Evolutionary conservation across 1,139 yeast species (phyloP).

Genomic region (Pichia sp.): DNA sequence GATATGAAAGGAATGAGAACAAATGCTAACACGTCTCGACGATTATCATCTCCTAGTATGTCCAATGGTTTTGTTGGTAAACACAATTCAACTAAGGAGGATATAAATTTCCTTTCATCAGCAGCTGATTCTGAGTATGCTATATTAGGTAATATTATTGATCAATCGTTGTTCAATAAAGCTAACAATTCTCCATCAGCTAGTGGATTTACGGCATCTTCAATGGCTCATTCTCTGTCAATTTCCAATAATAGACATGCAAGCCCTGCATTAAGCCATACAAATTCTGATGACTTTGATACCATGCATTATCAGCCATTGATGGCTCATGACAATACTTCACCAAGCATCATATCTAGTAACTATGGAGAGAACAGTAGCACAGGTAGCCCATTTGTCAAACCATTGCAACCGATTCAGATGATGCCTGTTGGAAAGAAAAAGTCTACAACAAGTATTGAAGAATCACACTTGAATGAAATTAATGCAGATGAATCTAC

Average conservation of each 20-base stretch:
- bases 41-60: conserved; percentile 1
- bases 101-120: conserved; percentile 45
- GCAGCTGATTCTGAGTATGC: conserved; percentile 80
- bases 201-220: neutral
- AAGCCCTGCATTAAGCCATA: conserved; percentile 22
- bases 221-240: neutral
- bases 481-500: too few relatives aligned
- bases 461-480: neutral
- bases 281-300: conserved; percentile 21
- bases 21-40: neutral
- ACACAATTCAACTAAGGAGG: conserved; percentile 1
- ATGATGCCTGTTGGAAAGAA: conserved; percentile 1
- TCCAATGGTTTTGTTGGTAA: conserved; percentile 7
- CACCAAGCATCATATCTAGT: neutral
- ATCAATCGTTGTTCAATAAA: conserved; percentile 34
- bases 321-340: conserved; percentile 10
- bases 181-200: conserved; percentile 8
- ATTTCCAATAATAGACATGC: conserved; percentile 12
- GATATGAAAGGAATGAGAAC: too few relatives aligned
- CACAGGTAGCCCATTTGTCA: conserved; percentile 7
- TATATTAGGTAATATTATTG: conserved; percentile 65
- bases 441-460: neutral
- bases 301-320: conserved; percentile 22
- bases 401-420: conserved; percentile 12
- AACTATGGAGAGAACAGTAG: neutral